Percentiles rank a stretch among this genome's conserved stretches.
Evolutionary conservation across 2,329 filamentous ascomycete species (phyloP).

Genomic region (Aspergillus chevalieri): DNA sequence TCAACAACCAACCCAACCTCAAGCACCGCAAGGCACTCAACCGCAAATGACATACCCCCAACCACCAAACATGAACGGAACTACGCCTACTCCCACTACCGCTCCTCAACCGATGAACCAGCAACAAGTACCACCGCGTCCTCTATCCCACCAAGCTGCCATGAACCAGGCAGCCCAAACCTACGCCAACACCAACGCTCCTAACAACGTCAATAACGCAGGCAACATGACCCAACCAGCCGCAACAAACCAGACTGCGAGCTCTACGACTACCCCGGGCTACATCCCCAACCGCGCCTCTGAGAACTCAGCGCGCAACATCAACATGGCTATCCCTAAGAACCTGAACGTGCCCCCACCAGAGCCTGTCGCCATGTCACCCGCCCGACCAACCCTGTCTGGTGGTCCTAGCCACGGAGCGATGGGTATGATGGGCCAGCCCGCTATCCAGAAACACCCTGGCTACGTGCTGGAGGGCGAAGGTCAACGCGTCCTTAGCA

Average conservation of each 20-base stretch:
- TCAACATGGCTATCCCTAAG: slow-evolving; percentile 79
- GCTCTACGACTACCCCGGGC: slow-evolving; percentile 13
- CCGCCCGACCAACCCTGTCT: slow-evolving; percentile 72
- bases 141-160: slow-evolving; percentile 42
- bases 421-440: slow-evolving; percentile 79
- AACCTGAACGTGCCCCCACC: slow-evolving; percentile 66
- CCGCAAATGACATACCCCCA: slow-evolving; percentile 26
- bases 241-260: slow-evolving; percentile 35
- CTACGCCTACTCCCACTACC: slow-evolving; percentile 24
- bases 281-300: slow-evolving; percentile 37
- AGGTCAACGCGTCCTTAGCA: slow-evolving; percentile 87
- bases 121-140: slow-evolving; percentile 34
- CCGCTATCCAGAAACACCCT: slow-evolving; percentile 73
- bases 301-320: slow-evolving; percentile 39
- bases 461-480: slow-evolving; percentile 85
- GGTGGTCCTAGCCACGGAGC: slow-evolving; percentile 68
- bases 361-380: slow-evolving; percentile 66
- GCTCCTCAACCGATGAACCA: slow-evolving; percentile 22
- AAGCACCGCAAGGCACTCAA: slow-evolving; percentile 24
- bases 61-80: slow-evolving; percentile 24
- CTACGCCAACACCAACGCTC: slow-evolving; percentile 31
- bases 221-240: slow-evolving; percentile 23
- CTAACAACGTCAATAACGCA: slow-evolving; percentile 15
- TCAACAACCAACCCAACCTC: slow-evolving; percentile 21
- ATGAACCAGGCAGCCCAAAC: slow-evolving; percentile 41